Conservation (phyloP, 352 stramenopile species). For the Pythium aphanidermatum region DNA sequence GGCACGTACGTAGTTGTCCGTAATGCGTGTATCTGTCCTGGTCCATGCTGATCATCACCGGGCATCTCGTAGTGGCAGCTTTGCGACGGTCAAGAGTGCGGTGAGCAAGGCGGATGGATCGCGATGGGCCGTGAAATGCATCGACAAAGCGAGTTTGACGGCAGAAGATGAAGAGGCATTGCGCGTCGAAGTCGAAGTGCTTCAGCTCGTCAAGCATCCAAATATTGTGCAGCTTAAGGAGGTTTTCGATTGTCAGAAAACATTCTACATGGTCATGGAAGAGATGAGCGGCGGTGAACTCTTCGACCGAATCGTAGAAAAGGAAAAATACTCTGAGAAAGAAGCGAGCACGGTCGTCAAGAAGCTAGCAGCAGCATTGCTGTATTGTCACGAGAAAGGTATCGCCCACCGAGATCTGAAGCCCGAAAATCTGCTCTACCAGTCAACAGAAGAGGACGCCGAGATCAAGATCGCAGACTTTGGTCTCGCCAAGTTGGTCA, state of each 20-base stretch:
- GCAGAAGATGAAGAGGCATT: constrained; percentile 79
- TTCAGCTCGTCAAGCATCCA: constrained; percentile 73
- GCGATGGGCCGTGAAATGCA: constrained; percentile 81
- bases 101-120: constrained; percentile 73
- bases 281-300: constrained; percentile 89
- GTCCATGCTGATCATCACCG: background rate
- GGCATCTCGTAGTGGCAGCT: constrained; percentile 57
- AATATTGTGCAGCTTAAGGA: constrained; percentile 89
- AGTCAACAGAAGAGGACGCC: constrained; percentile 79
- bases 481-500: constrained; percentile 88
- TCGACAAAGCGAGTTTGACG: constrained; percentile 74
- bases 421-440: constrained; percentile 88
- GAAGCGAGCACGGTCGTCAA: constrained; percentile 82
- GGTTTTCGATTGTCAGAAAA: constrained; percentile 85
- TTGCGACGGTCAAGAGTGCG: constrained; percentile 81
- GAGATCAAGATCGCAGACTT: constrained; percentile 94
- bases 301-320: constrained; percentile 91
- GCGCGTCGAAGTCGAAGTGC: constrained; percentile 75
- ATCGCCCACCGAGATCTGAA: constrained; percentile 91
- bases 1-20: constrained; percentile 81
- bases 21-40: too few relatives aligned
- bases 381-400: constrained; percentile 85
- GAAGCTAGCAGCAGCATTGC: constrained; percentile 74
- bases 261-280: constrained; percentile 92
- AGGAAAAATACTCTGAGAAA: constrained; percentile 89